Evolutionary conservation across 495 filamentous ascomycete species (phyloP).

Genomic region (Xylaria palmicola): DNA sequence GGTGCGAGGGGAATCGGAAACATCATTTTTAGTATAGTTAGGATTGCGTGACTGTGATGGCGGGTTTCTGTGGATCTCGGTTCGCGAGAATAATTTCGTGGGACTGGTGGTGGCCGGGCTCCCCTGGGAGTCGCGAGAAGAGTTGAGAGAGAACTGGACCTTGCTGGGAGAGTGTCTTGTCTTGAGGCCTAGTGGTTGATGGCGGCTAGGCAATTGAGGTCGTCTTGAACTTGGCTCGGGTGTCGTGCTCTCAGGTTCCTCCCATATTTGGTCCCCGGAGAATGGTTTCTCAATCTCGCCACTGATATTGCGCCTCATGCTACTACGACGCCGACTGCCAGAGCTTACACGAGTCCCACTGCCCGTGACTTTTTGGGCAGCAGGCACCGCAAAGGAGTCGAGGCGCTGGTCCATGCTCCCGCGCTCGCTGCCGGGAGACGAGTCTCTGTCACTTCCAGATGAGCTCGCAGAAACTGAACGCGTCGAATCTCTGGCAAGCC

Average conservation of each 20-base stretch:
- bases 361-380: constrained; percentile 25
- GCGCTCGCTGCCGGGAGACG: constrained; percentile 24
- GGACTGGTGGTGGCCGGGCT: constrained; percentile 27
- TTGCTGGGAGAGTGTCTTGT: constrained; percentile 62
- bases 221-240: constrained; percentile 22
- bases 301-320: constrained; percentile 56
- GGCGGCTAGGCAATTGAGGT: constrained; percentile 17
- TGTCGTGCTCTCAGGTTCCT: constrained; percentile 63
- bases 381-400: constrained; percentile 18
- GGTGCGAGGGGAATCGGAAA: constrained; percentile 33
- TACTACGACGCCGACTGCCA: constrained; percentile 41
- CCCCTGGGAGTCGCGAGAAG: constrained; percentile 19
- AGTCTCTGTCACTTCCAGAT: constrained; percentile 41
- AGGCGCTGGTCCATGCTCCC: constrained; percentile 33
- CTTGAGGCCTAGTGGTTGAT: constrained; percentile 40
- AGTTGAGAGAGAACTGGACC: constrained; percentile 46
- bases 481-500: constrained; percentile 45
- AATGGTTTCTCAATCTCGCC: constrained; percentile 57
- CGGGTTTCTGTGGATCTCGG: constrained; percentile 76
- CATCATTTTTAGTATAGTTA: constrained; percentile 65
- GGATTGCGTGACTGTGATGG: constrained; percentile 74
- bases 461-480: constrained; percentile 53
- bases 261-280: constrained; percentile 82
- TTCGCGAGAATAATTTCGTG: constrained; percentile 57
- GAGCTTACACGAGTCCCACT: constrained; percentile 22